phyloP scores from a whole-genome alignment of 257 asterid genomes.

The Solanum etuberosum region DNA sequence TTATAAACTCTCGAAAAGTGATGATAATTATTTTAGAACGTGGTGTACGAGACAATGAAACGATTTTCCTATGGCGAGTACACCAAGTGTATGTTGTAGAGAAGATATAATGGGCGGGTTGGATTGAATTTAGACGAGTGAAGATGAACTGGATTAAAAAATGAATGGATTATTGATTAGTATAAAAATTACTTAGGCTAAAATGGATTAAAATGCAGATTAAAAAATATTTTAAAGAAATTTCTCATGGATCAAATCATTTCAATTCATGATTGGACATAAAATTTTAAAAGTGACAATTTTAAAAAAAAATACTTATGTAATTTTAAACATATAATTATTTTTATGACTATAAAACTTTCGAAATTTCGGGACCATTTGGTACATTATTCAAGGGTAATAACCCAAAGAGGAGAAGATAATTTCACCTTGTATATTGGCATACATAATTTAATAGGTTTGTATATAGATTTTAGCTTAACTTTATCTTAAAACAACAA shows the following conservation, averaged over 20 bases:
- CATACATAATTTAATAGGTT: too few species aligned
- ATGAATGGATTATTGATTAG: rapidly evolving
- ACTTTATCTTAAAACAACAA: too few species aligned
- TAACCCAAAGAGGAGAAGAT: background rate
- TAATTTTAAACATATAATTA: background rate
- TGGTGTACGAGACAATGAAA: background rate
- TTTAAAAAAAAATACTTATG: background rate
- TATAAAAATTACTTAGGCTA: too few species aligned
- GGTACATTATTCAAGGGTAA: background rate
- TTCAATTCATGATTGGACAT: background rate
- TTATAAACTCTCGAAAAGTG: background rate
- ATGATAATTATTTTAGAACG: background rate
- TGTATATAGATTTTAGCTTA: too few species aligned
- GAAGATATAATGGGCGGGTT: background rate
- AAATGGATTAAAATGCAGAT: too few species aligned
- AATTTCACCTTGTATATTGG: too few species aligned
- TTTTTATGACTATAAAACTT: background rate
- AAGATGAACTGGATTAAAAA: background rate
- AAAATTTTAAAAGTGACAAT: background rate
- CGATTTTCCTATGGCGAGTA: background rate
- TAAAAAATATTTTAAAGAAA: background rate
- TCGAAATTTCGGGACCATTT: background rate
- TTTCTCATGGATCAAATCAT: background rate
- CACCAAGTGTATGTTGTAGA: background rate
- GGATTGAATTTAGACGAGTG: rapidly evolving